These are phyloP conservation scores for Aspergillus viridinutans DNA, from an alignment of 2,329 filamentous ascomycete genomes.

Conservation along the genomic window DNA sequence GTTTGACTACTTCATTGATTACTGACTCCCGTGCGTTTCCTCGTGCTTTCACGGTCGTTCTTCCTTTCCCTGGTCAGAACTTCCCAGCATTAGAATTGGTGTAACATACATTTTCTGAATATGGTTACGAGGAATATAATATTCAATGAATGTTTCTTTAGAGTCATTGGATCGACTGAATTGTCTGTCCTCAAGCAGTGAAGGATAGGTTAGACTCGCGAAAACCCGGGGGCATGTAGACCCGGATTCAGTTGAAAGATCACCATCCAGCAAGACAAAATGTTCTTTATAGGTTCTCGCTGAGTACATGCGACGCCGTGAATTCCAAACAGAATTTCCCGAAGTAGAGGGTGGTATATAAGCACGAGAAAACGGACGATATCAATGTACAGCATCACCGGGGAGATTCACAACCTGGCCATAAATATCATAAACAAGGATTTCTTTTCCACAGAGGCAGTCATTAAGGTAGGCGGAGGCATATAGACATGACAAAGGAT, in stretches of 20 bases:
- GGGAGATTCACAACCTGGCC: neutral
- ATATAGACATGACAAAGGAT: neutral
- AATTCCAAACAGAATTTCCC: neutral
- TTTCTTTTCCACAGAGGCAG: neutral
- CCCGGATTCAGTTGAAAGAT: neutral
- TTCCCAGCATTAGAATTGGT: slow-evolving; percentile 26
- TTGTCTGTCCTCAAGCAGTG: neutral
- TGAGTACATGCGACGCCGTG: neutral
- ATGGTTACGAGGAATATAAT: neutral
- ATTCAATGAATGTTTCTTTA: neutral
- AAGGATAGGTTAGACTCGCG: neutral
- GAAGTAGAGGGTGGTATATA: neutral
- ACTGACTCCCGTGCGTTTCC: neutral
- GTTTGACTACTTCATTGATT: neutral
- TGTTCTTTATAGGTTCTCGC: neutral
- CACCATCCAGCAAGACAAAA: neutral
- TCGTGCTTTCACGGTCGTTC: slow-evolving; percentile 4
- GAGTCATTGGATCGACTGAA: neutral
- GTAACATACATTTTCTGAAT: slow-evolving; percentile 23
- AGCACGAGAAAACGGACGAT: neutral
- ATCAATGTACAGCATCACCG: neutral
- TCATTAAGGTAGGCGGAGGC: neutral
- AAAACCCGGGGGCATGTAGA: neutral
- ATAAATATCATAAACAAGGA: neutral
- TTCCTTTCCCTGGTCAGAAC: neutral